These are phyloP conservation scores for Eucalyptus curtisii DNA, from an alignment of 345 rosid genomes.

Conservation along the genomic window DNA sequence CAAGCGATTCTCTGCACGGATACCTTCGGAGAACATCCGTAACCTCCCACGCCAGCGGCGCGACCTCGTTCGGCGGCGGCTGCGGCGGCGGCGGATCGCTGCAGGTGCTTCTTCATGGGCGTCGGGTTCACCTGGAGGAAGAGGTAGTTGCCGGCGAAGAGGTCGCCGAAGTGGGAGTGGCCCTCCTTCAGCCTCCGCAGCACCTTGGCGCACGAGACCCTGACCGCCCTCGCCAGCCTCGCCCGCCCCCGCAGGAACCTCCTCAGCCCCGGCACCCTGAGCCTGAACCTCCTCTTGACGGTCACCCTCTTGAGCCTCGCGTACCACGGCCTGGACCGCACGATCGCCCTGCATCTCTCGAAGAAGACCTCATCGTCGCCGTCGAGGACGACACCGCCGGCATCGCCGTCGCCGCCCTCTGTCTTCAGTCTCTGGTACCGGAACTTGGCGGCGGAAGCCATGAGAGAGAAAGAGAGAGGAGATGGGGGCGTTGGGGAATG, in stretches of 20 bases:
- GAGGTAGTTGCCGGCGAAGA: conserved; percentile 13
- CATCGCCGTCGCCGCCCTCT: background rate
- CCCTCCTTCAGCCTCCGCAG: conserved; percentile 7
- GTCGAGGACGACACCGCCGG: background rate
- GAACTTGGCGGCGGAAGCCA: conserved; percentile 1
- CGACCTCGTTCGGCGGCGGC: background rate
- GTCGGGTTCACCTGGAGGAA: conserved; percentile 11
- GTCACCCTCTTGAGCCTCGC: conserved; percentile 26
- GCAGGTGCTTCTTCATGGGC: background rate
- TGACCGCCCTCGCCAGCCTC: background rate
- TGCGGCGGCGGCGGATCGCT: background rate
- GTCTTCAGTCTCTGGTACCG: conserved; percentile 26
- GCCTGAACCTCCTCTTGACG: conserved; percentile 35
- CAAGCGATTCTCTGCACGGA: background rate
- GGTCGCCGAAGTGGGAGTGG: conserved; percentile 4
- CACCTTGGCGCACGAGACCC: background rate
- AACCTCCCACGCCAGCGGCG: background rate
- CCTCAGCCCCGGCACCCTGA: conserved; percentile 24
- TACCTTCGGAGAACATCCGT: background rate
- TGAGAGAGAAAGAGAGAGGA: background rate
- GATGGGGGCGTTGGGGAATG: background rate
- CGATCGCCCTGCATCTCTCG: background rate
- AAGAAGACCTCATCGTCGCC: background rate
- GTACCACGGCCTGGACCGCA: conserved; percentile 1
- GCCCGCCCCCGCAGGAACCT: conserved; percentile 1